phyloP scores from a whole-genome alignment of 1,284 basidiomycete genomes.

The Sporisorium graminicola region DNA sequence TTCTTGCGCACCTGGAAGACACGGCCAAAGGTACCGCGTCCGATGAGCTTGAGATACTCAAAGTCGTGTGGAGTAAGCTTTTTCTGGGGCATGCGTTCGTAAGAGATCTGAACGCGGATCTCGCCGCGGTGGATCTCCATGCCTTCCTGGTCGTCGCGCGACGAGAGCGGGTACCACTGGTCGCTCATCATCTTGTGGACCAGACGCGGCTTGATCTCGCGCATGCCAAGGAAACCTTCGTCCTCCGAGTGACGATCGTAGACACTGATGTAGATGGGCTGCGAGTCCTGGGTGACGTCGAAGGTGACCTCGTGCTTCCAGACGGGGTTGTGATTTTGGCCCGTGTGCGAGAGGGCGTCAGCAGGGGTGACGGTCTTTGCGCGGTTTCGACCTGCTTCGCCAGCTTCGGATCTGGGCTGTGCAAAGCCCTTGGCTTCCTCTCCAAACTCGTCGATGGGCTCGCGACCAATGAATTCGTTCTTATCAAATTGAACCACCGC shows the following conservation, averaged over 20 bases:
- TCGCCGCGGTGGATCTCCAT: constrained; percentile 75
- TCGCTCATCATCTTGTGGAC: constrained; percentile 93
- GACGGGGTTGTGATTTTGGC: constrained; percentile 84
- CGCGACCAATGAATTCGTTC: constrained; percentile 95
- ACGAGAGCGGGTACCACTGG: constrained; percentile 90
- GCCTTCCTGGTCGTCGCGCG: constrained; percentile 56
- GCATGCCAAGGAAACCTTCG: constrained; percentile 88
- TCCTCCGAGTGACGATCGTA: constrained; percentile 89
- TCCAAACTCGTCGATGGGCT: constrained; percentile 86
- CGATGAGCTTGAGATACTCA: constrained; percentile 98
- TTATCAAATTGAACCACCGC: constrained; percentile 98
- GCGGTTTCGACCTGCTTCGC: constrained; percentile 75
- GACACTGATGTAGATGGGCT: constrained; percentile 87
- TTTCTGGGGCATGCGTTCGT: constrained; percentile 74
- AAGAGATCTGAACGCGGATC: constrained; percentile 93
- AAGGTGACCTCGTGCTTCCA: constrained; percentile 97
- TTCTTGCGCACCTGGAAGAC: constrained; percentile 99
- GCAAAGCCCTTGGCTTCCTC: constrained; percentile 86
- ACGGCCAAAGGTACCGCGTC: constrained; percentile 93
- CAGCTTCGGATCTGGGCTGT: constrained; percentile 75
- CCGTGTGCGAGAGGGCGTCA: constrained; percentile 31
- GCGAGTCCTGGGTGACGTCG: constrained; percentile 91
- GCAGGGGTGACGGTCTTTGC: constrained; percentile 57
- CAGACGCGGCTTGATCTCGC: constrained; percentile 90
- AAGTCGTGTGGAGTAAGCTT: constrained; percentile 77